Conservation (phyloP, 192 early-diverging fungal genomes). For the Entomortierella lignicola region DNA sequence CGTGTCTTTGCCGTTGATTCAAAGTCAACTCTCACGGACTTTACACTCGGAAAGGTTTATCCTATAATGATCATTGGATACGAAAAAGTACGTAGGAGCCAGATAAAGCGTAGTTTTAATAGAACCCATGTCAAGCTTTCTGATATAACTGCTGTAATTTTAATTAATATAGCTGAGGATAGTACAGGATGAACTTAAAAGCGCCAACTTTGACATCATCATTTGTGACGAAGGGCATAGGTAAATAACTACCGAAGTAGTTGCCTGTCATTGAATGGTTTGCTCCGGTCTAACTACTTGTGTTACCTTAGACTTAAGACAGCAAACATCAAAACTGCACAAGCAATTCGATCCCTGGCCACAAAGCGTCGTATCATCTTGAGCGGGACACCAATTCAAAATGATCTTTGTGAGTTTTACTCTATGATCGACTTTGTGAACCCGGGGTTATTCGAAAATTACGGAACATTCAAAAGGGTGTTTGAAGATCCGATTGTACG, state of each 20-base stretch:
- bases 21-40: conserved; percentile 55
- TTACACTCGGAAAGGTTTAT: conserved; percentile 57
- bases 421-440: conserved; percentile 65
- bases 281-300: no score
- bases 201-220: conserved; percentile 47
- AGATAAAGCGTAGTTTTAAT: background rate
- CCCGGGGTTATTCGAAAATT: conserved; percentile 57
- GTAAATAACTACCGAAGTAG: no score
- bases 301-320: conserved; percentile 52
- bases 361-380: conserved; percentile 54
- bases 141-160: background rate
- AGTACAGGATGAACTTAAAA: conserved; percentile 47
- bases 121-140: background rate
- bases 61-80: conserved; percentile 65
- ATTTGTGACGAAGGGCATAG: conserved; percentile 40
- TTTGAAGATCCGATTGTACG: conserved; percentile 60
- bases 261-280: no score
- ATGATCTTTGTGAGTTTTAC: conserved; percentile 60
- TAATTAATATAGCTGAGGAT: conserved; percentile 22
- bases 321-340: conserved; percentile 57
- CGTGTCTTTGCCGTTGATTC: conserved; percentile 57
- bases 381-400: conserved; percentile 62
- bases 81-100: conserved; percentile 43
- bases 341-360: conserved; percentile 48
- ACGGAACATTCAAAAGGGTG: conserved; percentile 52